Base-by-base conservation (phyloP, 176 grass and related monocot genomes). In the Urochloa ruziziensis region DNA sequence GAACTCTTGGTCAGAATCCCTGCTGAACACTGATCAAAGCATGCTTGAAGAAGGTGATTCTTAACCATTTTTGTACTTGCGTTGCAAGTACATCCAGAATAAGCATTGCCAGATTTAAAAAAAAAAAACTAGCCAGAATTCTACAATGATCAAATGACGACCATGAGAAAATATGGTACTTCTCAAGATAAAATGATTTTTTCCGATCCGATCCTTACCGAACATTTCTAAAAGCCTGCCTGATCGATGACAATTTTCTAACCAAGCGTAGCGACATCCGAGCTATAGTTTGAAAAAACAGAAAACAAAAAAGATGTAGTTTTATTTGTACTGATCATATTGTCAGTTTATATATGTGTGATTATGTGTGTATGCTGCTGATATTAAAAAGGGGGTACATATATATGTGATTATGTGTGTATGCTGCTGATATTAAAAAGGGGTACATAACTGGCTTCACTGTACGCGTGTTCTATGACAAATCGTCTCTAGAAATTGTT, bases 1-100 rank as follows among this genome's bases (percentile, higher is more conserved):
- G 21, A 47, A 2, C 43, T 82, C 40, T 19, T 73, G 80, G 68
- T 83, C 54, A 73, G 48, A 30, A 51, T 27, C 40, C 72, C 54
- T 77, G 56, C 82, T 44, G 34, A 56, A 43, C 24, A 56, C 7
- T 52, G 33, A n/a, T n/a, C n/a, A n/a, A 67, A 75, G 54, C 42
- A 39, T 52, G 57, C 40, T 63, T 34, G 36, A 69, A 32, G 36
- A 69, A 32, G 0, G 11, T 28, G 40, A 49, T 44, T 25, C 23
- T 58, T 62, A 21, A 74, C 57, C 58, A 67, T 66, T 76, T 67
- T 8, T 24, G 21, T n/a, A 17, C 4, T 40, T 32, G 37, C 53
- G 15, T 34, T 71, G 21, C 56, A 43, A 43, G 37, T 44, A 77
- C 19, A 3, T 35, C 30, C 16, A 6, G 71, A n/a, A 6, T 17